A percentile compares a stretch with the other conserved stretches of the same genome.
phyloP scores from a whole-genome alignment of 768 basidiomycete genomes.

The Lactifluus echinatus region DNA sequence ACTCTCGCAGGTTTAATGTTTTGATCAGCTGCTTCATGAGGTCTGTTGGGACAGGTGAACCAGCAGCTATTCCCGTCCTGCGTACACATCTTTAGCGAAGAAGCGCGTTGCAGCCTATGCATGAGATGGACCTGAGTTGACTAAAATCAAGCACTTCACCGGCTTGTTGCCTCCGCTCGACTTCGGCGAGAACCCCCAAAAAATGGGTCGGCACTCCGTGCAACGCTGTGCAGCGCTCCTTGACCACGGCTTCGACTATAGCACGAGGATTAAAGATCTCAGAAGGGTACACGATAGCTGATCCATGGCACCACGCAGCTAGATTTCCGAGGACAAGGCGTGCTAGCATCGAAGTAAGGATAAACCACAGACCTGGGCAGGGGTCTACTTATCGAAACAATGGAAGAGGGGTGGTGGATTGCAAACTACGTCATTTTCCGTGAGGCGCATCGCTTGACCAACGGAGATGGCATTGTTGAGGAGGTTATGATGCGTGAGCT shows the following conservation, averaged over 20 bases:
- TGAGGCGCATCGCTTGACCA: slow-evolving; percentile 62
- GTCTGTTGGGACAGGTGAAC: slow-evolving; percentile 69
- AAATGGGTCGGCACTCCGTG: slow-evolving; percentile 87
- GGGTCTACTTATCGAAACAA: slow-evolving; percentile 70
- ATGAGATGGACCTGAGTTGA: slow-evolving; percentile 41
- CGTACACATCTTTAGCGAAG: background rate
- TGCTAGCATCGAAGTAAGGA: slow-evolving; percentile 25
- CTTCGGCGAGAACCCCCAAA: slow-evolving; percentile 60
- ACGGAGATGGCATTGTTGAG: slow-evolving; percentile 71
- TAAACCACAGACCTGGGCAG: background rate
- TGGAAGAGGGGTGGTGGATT: slow-evolving; percentile 82
- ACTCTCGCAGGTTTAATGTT: slow-evolving; percentile 55
- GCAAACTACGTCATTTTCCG: slow-evolving; percentile 60
- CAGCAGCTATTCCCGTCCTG: slow-evolving; percentile 79
- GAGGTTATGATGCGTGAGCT: slow-evolving; percentile 74
- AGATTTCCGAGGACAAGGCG: slow-evolving; percentile 78
- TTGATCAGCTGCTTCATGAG: slow-evolving; percentile 66
- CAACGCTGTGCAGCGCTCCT: slow-evolving; percentile 66
- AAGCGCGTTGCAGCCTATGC: background rate
- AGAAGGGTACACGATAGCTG: slow-evolving; percentile 69
- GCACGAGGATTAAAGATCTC: slow-evolving; percentile 52
- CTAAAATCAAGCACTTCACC: slow-evolving; percentile 43
- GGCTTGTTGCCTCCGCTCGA: slow-evolving; percentile 41
- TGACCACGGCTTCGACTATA: slow-evolving; percentile 61
- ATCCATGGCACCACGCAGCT: slow-evolving; percentile 66